Conservation (phyloP, 495 filamentous ascomycete species). For the Cladorrhinum samala region DNA sequence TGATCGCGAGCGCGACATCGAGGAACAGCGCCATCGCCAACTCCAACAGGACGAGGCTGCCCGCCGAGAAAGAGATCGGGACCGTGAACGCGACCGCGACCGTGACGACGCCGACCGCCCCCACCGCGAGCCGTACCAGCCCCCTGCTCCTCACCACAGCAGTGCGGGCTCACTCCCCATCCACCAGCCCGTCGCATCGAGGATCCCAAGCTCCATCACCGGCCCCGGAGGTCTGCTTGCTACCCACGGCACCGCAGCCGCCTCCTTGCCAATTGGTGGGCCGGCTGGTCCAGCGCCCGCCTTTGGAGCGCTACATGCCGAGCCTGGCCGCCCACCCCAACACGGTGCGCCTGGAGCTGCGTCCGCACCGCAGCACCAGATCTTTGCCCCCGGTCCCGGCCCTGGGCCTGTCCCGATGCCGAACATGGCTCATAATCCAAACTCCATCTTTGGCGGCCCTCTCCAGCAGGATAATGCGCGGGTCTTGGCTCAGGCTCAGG, state of each 20-base stretch:
- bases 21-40: slow-evolving; percentile 36
- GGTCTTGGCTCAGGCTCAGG: too few relatives aligned
- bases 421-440: slow-evolving; percentile 28
- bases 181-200: slow-evolving; percentile 84
- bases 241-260: slow-evolving; percentile 56
- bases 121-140: slow-evolving; percentile 55
- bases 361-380: slow-evolving; percentile 50
- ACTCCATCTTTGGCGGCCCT: slow-evolving; percentile 43
- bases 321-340: slow-evolving; percentile 50
- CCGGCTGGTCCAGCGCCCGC: slow-evolving; percentile 56
- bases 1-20: slow-evolving; percentile 31
- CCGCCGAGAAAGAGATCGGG: slow-evolving; percentile 25
- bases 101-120: slow-evolving; percentile 67
- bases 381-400: slow-evolving; percentile 53
- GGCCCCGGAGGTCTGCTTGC: slow-evolving; percentile 81
- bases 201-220: slow-evolving; percentile 72
- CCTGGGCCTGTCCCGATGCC: slow-evolving; percentile 21
- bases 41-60: slow-evolving; percentile 31
- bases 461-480: slow-evolving; percentile 43
- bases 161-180: slow-evolving; percentile 77
- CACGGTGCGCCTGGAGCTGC: slow-evolving; percentile 59
- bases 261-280: slow-evolving; percentile 57
- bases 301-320: slow-evolving; percentile 62
- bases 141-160: slow-evolving; percentile 64
- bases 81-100: slow-evolving; percentile 35